Conservation (phyloP, 352 stramenopile genomes). For the Phytophthora multivora region DNA sequence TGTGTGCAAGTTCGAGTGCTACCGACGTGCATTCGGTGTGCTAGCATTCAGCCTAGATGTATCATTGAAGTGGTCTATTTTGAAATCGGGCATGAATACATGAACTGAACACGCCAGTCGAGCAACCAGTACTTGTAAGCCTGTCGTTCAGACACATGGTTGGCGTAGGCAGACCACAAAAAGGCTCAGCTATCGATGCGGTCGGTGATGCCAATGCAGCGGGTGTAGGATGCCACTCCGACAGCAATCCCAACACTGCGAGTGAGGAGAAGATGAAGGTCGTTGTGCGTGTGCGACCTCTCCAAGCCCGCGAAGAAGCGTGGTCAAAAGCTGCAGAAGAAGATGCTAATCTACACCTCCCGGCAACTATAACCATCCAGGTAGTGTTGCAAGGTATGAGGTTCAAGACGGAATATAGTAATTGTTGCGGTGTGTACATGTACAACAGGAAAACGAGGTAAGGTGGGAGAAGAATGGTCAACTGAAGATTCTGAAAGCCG, state of each 20-base stretch:
- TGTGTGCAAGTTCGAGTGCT: too few species aligned
- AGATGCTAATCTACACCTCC: neutral
- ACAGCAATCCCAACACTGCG: neutral
- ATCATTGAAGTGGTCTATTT: slow-evolving; percentile 11
- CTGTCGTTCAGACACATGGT: slow-evolving; percentile 11
- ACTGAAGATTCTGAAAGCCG: slow-evolving; percentile 55
- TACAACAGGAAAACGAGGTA: slow-evolving; percentile 44
- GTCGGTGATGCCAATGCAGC: neutral
- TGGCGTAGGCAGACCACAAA: neutral
- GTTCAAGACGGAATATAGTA: neutral
- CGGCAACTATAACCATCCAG: slow-evolving; percentile 43
- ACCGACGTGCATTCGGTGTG: too few species aligned
- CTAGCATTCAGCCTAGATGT: neutral
- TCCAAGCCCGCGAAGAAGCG: slow-evolving; percentile 54
- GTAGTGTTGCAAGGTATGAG: slow-evolving; percentile 5
- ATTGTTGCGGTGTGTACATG: neutral
- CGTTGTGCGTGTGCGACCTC: slow-evolving; percentile 57
- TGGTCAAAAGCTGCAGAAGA: slow-evolving; percentile 28
- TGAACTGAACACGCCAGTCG: neutral
- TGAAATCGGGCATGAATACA: neutral
- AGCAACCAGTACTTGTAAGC: neutral
- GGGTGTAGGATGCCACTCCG: neutral
- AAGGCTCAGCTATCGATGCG: neutral
- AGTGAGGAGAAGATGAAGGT: slow-evolving; percentile 68
- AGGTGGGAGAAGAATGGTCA: slow-evolving; percentile 76